Conservation (phyloP, 139 green algal genomes). For the Parachlorella kessleri region DNA sequence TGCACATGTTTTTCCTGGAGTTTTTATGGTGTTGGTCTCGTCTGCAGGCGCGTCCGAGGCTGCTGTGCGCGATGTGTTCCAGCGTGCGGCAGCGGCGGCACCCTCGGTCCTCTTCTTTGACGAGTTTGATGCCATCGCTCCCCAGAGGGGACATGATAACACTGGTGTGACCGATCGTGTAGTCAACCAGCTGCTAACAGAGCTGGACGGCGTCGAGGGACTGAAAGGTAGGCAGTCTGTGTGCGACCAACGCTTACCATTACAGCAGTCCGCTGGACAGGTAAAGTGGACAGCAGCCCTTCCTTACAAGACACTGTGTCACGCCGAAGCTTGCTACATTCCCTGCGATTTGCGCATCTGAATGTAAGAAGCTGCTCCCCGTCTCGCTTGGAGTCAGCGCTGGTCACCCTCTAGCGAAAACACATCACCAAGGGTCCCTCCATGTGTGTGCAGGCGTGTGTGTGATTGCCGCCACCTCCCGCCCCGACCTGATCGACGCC, state of each 20-base stretch:
- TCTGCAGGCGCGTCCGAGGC: constrained; percentile 81
- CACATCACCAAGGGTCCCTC: too few species aligned
- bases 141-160: constrained; percentile 91
- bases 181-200: constrained; percentile 97
- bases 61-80: constrained; percentile 91
- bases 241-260: too few species aligned
- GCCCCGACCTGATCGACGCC: constrained; percentile 91
- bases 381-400: too few species aligned
- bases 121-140: constrained; percentile 98
- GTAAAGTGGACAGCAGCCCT: too few species aligned
- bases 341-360: too few species aligned
- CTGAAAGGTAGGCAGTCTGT: constrained; percentile 63
- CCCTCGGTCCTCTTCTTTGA: constrained; percentile 99
- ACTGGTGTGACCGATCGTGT: constrained; percentile 94
- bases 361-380: too few species aligned
- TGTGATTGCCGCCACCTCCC: constrained; percentile 92
- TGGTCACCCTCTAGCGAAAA: too few species aligned
- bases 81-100: constrained; percentile 77
- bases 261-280: too few species aligned
- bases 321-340: too few species aligned
- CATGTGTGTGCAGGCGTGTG: constrained; percentile 81
- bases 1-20: too few species aligned
- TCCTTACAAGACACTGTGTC: too few species aligned
- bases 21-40: too few species aligned
- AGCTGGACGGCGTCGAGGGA: constrained; percentile 96